Conservation (phyloP, 1,139 yeast genomes). For the Zygotorulaspora mrakii region DNA sequence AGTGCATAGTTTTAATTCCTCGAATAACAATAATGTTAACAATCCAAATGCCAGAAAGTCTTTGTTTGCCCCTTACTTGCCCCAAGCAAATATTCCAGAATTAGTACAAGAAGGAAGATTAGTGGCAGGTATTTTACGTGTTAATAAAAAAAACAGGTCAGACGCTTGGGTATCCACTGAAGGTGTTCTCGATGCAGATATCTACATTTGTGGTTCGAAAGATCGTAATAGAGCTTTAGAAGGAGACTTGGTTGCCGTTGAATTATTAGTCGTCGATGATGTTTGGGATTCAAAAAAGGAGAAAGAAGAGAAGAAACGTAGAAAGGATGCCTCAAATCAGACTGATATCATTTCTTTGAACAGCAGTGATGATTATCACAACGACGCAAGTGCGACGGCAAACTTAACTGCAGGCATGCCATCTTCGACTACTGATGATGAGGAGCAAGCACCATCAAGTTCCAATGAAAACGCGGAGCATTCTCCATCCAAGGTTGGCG, state of each 20-base stretch:
- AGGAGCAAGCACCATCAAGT: constrained; percentile 21
- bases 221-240: constrained; percentile 96
- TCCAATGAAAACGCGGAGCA: constrained; percentile 34
- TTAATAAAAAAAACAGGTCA: constrained; percentile 90
- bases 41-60: constrained; percentile 59
- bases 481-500: constrained; percentile 33
- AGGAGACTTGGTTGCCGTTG: constrained; percentile 95
- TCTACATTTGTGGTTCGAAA: constrained; percentile 97
- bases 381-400: constrained; percentile 53
- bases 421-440: constrained; percentile 22
- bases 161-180: constrained; percentile 98
- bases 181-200: constrained; percentile 91
- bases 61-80: constrained; percentile 90
- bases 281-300: constrained; percentile 97
- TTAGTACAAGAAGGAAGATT: constrained; percentile 84
- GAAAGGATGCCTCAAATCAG: constrained; percentile 57
- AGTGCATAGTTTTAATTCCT: constrained; percentile 31
- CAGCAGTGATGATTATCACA: constrained; percentile 60
- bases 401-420: constrained; percentile 18
- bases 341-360: constrained; percentile 39
- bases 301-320: constrained; percentile 93
- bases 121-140: constrained; percentile 89
- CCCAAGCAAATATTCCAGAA: constrained; percentile 89
- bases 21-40: constrained; percentile 14
- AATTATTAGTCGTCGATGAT: constrained; percentile 88